Base-by-base conservation (phyloP, 805 yeast genomes). In the Metschnikowia shivogae region DNA sequence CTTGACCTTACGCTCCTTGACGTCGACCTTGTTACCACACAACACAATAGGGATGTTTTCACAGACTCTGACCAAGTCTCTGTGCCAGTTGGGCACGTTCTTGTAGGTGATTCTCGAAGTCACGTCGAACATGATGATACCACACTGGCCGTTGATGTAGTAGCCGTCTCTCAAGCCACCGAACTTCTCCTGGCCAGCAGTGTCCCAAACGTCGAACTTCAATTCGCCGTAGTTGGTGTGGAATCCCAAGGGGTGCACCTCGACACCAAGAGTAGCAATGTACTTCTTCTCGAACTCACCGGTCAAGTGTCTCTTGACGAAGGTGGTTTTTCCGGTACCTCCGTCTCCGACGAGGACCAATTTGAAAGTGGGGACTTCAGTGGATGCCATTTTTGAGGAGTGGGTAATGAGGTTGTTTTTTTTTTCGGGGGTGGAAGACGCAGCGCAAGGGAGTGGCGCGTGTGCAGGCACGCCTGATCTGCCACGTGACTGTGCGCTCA, bases 71-170 rank as follows among this genome's bases (percentile, higher is more conserved):
- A 93, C 97, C 68, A 93, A 81, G 75, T 93, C 99, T 78, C 99
- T 86, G 85, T 95, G 97, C 99, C 99, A 93, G 87, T 93, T 95
- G 72, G 99, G 99, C 70, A 93, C 99, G 75, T 93, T 93, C 81
- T 93, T 93, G 80, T 93, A 93, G 60, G 99, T 93, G 77, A 93
- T 92, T 81, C 99, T 90, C 43, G 98, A 89, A 53, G 99, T 93
- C 54, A 93, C 99, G 74, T 93, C 99, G 70, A 93, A 93, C 99
- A 93, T 93, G 73, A 93, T 93, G 78, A 93, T 93, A 77, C 98
- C 99, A 81, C 99, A 93, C 77, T 93, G 97, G 67, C 99, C 99
- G 72, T 93, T 92, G 72, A 93, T 93, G 77, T 93, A 93, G 80
- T 93, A 93, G 68, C 99, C 99, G 67, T 93, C 99, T 81, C 99